Evolutionary conservation across 2,329 filamentous ascomycete species (phyloP).

Genomic region (Rosellinia necatrix): DNA sequence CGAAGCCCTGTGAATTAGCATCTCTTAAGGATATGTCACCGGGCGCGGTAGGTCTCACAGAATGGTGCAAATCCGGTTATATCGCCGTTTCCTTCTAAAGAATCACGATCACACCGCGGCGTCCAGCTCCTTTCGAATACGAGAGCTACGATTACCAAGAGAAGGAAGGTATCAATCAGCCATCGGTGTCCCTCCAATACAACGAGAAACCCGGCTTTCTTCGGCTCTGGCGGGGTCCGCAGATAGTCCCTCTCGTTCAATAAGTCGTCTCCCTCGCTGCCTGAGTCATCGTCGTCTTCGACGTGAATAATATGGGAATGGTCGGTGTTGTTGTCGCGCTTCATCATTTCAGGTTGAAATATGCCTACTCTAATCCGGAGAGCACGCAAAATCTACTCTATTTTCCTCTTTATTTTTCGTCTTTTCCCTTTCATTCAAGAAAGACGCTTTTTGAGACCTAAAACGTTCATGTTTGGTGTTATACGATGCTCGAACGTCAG

Average conservation of each 20-base stretch:
- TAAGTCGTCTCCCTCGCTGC: conserved; percentile 36
- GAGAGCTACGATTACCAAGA: conserved; percentile 44
- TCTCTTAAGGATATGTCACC: background rate
- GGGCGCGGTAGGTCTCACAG: conserved; percentile 36
- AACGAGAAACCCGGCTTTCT: conserved; percentile 22
- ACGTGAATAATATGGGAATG: conserved; percentile 26
- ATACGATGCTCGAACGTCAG: background rate
- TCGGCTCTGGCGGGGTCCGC: conserved; percentile 19
- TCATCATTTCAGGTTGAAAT: conserved; percentile 11
- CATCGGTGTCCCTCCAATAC: conserved; percentile 35
- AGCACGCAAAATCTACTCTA: background rate
- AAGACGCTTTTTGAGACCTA: background rate
- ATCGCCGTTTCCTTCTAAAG: conserved; percentile 44
- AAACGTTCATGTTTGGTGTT: background rate
- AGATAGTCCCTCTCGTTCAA: conserved; percentile 40
- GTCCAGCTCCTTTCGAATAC: conserved; percentile 40
- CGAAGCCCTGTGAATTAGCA: background rate
- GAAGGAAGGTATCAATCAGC: conserved; percentile 43
- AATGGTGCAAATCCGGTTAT: conserved; percentile 47
- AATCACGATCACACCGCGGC: conserved; percentile 25
- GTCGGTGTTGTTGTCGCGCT: conserved; percentile 4
- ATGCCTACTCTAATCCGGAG: background rate
- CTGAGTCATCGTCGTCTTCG: conserved; percentile 33
- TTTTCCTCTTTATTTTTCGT: too few species aligned
- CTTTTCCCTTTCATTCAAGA: too few species aligned